Base-by-base conservation (phyloP, 768 basidiomycete genomes). In the Dacryopinax spathularia region DNA sequence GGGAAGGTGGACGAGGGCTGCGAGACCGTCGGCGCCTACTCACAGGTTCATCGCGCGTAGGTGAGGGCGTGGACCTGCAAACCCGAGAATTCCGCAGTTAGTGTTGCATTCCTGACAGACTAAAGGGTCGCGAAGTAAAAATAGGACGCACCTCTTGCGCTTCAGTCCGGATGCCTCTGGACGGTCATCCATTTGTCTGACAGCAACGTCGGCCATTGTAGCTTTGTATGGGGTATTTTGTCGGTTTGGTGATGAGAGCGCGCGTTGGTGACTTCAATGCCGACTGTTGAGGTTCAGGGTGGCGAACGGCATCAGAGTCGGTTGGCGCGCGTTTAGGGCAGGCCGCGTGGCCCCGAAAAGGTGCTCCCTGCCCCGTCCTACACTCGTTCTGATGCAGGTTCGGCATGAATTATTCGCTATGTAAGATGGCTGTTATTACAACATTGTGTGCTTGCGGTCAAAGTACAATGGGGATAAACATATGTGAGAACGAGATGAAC, bases 81-180 rank as follows among this genome's bases (percentile, higher is more conserved):
- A 56, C 20, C 48, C 48, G 48, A 34, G 65, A 27, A n/a, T n/a
- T 65, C 65, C 20, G 60, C 62, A 62, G 60, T 61, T 34, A 65
- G 65, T 62, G 65, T 63, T 25, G 20, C 41, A 33, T 41, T 62
- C 37, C 65, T 70, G 5, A 27, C 10, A 56, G 10, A 31, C 25
- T 22, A 29, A 29, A 15, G 31, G 29, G 13, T 9, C 4, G 66
- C 16, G 41, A 31, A 15, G 65, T 33, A 37, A 63, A 29, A 44
- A 67, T 22, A 37, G 43, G 12, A 13, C 48, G 48, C 48, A 56
- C 48, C 48, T 13, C 31, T 56, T 56, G 48, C 48, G 48, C 48
- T 56, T 56, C 25, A 56, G 48, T 20, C 25, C 48, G 25, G 25
- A 27, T 1, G 48, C 29, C 29, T 56, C 48, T 29, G 48, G 48